Evolutionary conservation across 768 basidiomycete genomes (phyloP).

Genomic region (Suillus weaverae): DNA sequence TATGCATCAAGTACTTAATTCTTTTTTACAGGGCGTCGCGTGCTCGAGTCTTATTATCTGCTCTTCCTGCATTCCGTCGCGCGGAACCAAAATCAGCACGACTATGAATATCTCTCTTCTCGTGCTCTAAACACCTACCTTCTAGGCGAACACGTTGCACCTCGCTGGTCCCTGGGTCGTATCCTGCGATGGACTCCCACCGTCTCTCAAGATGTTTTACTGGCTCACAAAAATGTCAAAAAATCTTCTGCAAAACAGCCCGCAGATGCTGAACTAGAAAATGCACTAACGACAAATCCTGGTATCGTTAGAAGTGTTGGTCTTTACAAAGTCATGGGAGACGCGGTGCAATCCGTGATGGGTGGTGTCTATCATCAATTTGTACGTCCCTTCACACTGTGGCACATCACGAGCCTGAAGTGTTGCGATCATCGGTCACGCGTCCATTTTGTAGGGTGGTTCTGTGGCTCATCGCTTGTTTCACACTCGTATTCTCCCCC

Average conservation of each 20-base stretch:
- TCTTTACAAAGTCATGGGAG: constrained; percentile 75
- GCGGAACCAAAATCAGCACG: constrained; percentile 45
- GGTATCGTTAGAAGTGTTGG: constrained; percentile 56
- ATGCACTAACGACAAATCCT: constrained; percentile 29
- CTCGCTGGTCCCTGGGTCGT: constrained; percentile 71
- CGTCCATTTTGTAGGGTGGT: constrained; percentile 25
- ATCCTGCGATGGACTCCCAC: constrained; percentile 77
- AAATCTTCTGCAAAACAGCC: constrained; percentile 11
- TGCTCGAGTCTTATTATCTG: constrained; percentile 72
- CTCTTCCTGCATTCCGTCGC: constrained; percentile 65
- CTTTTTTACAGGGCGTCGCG: constrained; percentile 60
- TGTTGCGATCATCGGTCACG: background rate
- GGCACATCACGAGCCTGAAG: constrained; percentile 7
- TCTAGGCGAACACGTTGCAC: constrained; percentile 73
- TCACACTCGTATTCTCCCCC: constrained; percentile 36
- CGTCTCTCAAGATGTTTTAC: constrained; percentile 38
- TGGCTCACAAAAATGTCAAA: constrained; percentile 4
- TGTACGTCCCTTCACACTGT: constrained; percentile 45
- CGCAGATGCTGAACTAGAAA: constrained; percentile 27
- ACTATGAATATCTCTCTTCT: constrained; percentile 57
- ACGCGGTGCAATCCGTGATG: constrained; percentile 71
- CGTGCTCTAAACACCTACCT: constrained; percentile 67
- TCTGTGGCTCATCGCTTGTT: constrained; percentile 34
- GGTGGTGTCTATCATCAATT: constrained; percentile 81
- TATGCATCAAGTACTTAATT: background rate